Percentiles rank a stretch among this genome's conserved stretches.
Conservation (phyloP, 208 protist genomes). For the Trypanosoma rangeli region DNA sequence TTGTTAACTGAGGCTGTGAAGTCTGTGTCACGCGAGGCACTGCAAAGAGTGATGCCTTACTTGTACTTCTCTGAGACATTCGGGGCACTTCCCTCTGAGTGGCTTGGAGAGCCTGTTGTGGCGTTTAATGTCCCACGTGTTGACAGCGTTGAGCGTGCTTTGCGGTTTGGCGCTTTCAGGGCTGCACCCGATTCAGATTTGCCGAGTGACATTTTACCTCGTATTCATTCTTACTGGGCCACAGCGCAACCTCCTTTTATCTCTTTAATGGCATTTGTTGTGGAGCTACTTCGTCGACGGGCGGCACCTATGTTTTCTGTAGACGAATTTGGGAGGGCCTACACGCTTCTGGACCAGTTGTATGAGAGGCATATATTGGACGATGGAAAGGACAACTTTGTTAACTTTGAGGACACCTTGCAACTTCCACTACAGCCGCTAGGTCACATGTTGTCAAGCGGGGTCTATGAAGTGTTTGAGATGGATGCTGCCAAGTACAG, state of each 20-base stretch:
- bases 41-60: conserved; percentile 40
- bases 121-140: conserved; percentile 60
- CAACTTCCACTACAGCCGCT: conserved; percentile 97
- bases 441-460: conserved; percentile 96
- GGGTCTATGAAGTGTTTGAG: conserved; percentile 99
- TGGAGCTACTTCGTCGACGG: conserved; percentile 77
- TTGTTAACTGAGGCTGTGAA: not conserved
- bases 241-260: conserved; percentile 42
- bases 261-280: conserved; percentile 50
- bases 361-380: conserved; percentile 49
- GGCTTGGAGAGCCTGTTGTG: conserved; percentile 80
- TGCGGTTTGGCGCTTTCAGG: conserved; percentile 6
- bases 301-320: conserved; percentile 55
- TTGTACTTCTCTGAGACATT: conserved; percentile 53
- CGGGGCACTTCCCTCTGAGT: conserved; percentile 52
- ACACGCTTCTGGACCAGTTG: conserved; percentile 66
- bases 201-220: conserved; percentile 43
- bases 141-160: conserved; percentile 28
- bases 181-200: conserved; percentile 18
- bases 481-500: conserved; percentile 97
- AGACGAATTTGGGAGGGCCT: conserved; percentile 56
- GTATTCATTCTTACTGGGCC: conserved; percentile 51
- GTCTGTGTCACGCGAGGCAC: conserved; percentile 27
- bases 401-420: conserved; percentile 89
- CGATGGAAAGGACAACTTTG: conserved; percentile 52